Conservation (phyloP, 192 early-diverging fungal genomes). For the Coemansia aciculifera region DNA sequence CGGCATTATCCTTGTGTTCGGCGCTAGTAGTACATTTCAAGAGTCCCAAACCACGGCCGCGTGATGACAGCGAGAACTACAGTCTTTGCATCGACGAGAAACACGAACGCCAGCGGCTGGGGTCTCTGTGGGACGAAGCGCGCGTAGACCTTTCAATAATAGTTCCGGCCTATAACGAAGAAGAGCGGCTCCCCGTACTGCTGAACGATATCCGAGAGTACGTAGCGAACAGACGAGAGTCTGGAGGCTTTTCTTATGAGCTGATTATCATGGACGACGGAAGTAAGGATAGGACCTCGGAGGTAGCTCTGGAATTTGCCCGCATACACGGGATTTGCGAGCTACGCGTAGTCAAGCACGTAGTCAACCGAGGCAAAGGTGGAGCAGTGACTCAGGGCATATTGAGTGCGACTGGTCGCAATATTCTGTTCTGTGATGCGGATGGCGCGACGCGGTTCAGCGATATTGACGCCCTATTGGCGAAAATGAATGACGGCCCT, state of each 20-base stretch:
- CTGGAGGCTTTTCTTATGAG: constrained; percentile 69
- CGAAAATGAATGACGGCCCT: constrained; percentile 38
- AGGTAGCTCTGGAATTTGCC: constrained; percentile 68
- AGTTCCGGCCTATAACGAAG: constrained; percentile 93
- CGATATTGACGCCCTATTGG: constrained; percentile 71
- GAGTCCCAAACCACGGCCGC: constrained; percentile 44
- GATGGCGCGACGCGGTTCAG: constrained; percentile 93
- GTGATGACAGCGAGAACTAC: constrained; percentile 55
- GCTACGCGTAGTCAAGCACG: constrained; percentile 72
- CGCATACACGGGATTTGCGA: constrained; percentile 58
- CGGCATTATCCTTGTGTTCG: constrained; percentile 19
- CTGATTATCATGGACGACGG: constrained; percentile 94
- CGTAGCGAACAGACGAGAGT: constrained; percentile 56
- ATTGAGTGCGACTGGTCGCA: constrained; percentile 70
- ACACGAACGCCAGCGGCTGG: constrained; percentile 38
- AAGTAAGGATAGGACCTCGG: constrained; percentile 73
- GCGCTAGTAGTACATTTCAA: constrained; percentile 42
- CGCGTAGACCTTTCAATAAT: constrained; percentile 70
- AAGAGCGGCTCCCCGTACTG: constrained; percentile 78
- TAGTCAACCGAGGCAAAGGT: constrained; percentile 89
- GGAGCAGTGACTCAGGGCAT: constrained; percentile 94
- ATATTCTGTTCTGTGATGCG: constrained; percentile 89
- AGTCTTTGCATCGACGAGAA: constrained; percentile 40
- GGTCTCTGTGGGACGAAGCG: constrained; percentile 26
- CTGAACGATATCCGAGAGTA: constrained; percentile 76